A percentile compares a stretch with the other conserved stretches of the same genome.
phyloP scores from a whole-genome alignment of 225 moss, liverwort and hornwort species.

The Bryoerythrophyllum caledonicum region DNA sequence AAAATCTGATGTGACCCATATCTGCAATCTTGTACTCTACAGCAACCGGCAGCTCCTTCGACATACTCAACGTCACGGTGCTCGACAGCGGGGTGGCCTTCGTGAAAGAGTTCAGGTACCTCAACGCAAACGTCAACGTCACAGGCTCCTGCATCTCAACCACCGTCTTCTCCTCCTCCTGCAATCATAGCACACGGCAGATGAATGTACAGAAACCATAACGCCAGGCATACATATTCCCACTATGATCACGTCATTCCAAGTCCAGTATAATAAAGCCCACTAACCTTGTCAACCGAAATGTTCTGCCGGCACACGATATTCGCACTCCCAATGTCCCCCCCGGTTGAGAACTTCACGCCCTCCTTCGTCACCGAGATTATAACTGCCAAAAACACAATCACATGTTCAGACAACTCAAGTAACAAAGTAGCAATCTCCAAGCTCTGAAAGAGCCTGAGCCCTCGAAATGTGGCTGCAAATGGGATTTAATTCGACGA shows the following conservation, averaged over 20 bases:
- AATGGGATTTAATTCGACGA: too few species aligned
- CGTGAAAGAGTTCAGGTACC: conserved; percentile 93
- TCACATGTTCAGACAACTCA: too few species aligned
- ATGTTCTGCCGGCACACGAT: conserved; percentile 89
- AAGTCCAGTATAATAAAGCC: neutral
- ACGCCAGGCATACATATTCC: neutral
- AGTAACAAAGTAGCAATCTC: too few species aligned
- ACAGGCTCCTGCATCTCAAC: conserved; percentile 97
- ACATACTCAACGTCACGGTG: conserved; percentile 92
- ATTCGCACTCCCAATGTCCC: conserved; percentile 95
- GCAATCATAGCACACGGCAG: neutral
- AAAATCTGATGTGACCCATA: conserved; percentile 85
- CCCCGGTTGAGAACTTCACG: conserved; percentile 88
- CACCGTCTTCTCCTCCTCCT: conserved; percentile 84
- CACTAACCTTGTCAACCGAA: conserved; percentile 74
- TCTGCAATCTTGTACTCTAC: conserved; percentile 98
- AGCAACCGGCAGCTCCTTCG: conserved; percentile 92
- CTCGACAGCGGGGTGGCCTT: conserved; percentile 85
- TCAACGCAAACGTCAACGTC: conserved; percentile 82
- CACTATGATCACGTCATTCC: neutral
- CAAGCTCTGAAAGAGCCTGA: too few species aligned
- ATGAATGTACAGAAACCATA: neutral
- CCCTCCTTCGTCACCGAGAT: conserved; percentile 97
- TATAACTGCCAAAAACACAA: conserved; percentile 50
- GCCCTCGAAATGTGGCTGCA: too few species aligned